These are phyloP conservation scores for Glaciozyma martinii DNA, from an alignment of 768 basidiomycete species.

Conservation along the genomic window DNA sequence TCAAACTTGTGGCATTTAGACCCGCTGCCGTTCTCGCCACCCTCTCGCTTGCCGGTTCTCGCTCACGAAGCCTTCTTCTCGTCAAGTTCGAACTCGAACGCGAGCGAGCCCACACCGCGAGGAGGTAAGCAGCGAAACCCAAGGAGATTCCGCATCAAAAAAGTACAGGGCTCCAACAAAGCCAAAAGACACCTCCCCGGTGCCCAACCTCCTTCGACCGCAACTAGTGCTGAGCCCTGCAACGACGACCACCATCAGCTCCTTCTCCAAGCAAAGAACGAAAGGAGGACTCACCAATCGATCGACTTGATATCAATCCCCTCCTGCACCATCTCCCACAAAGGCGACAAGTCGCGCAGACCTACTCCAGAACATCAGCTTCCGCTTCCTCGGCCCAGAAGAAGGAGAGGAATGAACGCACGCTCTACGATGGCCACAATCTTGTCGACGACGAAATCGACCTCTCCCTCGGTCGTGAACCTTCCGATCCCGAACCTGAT, in stretches of 20 bases:
- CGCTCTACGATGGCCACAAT: conserved; percentile 67
- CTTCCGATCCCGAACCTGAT: conserved; percentile 95
- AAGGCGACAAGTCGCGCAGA: conserved; percentile 90
- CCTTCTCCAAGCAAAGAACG: background rate
- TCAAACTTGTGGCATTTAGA: too few relatives aligned
- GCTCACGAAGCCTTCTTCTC: too few relatives aligned
- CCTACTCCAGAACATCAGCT: conserved; percentile 25
- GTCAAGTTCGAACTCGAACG: too few relatives aligned
- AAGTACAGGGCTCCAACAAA: too few relatives aligned
- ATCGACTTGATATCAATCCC: conserved; percentile 93
- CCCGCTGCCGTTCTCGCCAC: too few relatives aligned
- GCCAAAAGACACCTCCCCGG: too few relatives aligned
- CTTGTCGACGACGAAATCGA: conserved; percentile 84
- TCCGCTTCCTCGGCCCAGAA: background rate
- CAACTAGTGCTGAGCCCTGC: background rate
- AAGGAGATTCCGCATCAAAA: too few relatives aligned
- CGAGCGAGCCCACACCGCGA: too few relatives aligned
- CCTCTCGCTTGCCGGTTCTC: too few relatives aligned
- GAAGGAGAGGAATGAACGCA: background rate
- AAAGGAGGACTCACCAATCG: conserved; percentile 40
- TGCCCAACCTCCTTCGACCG: too few relatives aligned
- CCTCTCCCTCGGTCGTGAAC: conserved; percentile 93
- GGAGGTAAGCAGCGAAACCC: too few relatives aligned
- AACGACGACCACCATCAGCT: background rate
- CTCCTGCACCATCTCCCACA: conserved; percentile 99